Conservation (phyloP, 2,329 filamentous ascomycete species). For the Mariannaea elegans region DNA sequence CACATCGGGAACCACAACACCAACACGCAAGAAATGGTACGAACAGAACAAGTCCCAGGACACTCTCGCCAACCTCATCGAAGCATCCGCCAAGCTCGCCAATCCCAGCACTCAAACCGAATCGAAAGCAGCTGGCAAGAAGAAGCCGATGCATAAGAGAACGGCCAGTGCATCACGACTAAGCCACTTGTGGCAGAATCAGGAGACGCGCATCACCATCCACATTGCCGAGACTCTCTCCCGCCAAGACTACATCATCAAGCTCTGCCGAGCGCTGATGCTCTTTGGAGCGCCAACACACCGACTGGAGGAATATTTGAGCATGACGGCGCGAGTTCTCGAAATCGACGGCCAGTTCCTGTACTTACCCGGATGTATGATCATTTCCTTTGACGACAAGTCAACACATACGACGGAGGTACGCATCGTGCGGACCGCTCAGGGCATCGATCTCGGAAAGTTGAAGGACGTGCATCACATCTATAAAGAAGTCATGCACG, state of each 20-base stretch:
- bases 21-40: slow-evolving; percentile 58
- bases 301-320: slow-evolving; percentile 88
- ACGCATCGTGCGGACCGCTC: slow-evolving; percentile 66
- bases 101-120: slow-evolving; percentile 40
- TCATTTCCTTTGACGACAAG: slow-evolving; percentile 84
- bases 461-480: slow-evolving; percentile 68
- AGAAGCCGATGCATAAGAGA: slow-evolving; percentile 49
- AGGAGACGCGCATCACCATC: slow-evolving; percentile 56
- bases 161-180: slow-evolving; percentile 48
- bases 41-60: slow-evolving; percentile 57
- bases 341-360: slow-evolving; percentile 89
- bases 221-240: slow-evolving; percentile 74
- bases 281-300: slow-evolving; percentile 89
- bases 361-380: slow-evolving; percentile 91
- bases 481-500: slow-evolving; percentile 73
- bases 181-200: slow-evolving; percentile 52
- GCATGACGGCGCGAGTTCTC: slow-evolving; percentile 82
- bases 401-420: slow-evolving; percentile 73
- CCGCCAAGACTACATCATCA: slow-evolving; percentile 83
- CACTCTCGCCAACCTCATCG: slow-evolving; percentile 56
- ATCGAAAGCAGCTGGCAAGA: slow-evolving; percentile 35
- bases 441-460: slow-evolving; percentile 69
- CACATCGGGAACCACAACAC: slow-evolving; percentile 51
- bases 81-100: slow-evolving; percentile 55
- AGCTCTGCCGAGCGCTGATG: slow-evolving; percentile 87